Base-by-base conservation (phyloP, 2,329 filamentous ascomycete species). In the Curvularia sp. region DNA sequence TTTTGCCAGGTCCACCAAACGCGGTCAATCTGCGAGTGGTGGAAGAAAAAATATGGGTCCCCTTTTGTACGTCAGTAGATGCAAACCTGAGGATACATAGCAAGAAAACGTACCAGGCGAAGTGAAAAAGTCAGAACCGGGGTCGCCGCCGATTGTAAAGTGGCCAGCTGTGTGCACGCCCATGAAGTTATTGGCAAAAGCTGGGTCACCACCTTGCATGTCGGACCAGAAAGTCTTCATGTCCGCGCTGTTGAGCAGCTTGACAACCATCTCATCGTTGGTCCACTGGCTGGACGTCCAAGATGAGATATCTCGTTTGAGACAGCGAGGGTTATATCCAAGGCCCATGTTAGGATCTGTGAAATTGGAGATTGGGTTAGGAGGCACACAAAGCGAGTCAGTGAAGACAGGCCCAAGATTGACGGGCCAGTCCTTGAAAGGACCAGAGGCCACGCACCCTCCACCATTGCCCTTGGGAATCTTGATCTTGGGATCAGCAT, bases 1-100 rank as follows among this genome's bases (percentile, higher is more conserved):
- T 79, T 80, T 67, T 83, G 81, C 81, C 81, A 83, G 36, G 80
- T 80, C 80, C 79, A 81, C 77, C 77, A 83, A 0, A 77, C 67
- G 6, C 80, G 76, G 60, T 83, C 81, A 42, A 83, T 79, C 61
- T 78, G 76, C 5, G 74, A 75, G 57, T 83, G 81, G 63, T 83
- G 81, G 49, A 80, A 73, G 68, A 72, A 83, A 68, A 83, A 70
- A 39, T 34, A 69, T n/a, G 57, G 59, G 47, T 66, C 63, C 48
- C 65, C 63, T 53, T 46, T 78, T 42, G 15, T 15, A 19, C 23
- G 75, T 49, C 82, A 80, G 13, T 68, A 2, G 34, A 9, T 19
- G 13, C 13, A n/a, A 28, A 47, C 23, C 9, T 30, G 4, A 23
- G 36, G 3, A 2, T 5, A 34, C 18, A 3, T 5, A 8, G 21